Evolutionary conservation across 2,329 filamentous ascomycete species (phyloP), one percentile per base, ranked within the genome.

Genomic region (Chaetothyriales sp.): DNA sequence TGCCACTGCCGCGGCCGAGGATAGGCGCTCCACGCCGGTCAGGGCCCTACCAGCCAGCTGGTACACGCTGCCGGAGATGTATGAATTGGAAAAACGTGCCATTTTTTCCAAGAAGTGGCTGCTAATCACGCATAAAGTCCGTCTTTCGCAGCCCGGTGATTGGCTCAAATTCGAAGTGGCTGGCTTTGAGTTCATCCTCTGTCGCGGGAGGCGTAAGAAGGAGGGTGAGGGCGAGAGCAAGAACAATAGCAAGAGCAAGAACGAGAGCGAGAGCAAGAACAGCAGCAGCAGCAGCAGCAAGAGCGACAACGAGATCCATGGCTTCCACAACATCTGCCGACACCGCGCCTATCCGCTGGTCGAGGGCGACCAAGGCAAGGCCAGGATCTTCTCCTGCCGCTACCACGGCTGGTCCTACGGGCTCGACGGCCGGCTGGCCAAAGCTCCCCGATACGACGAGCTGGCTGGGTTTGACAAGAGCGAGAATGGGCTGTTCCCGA

Each of bases 401-500:
- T 81, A 81, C 58, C 78, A 81, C 59, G 77, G 77, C 44, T 81
- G 78, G 78, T 78, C 75, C 1, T 81, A 81, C 54, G 74, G 76
- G 32, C 66, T 78, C 1, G 70, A 69, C 28, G 79, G 78, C 10
- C 74, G 75, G 49, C 68, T 81, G 2, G 73, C 77, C 20, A 81
- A 80, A 61, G 78, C 78, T 1, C 78, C 78, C 0, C 70, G 73
- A 1, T 81, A 78, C 58, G 70, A 79, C 44, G 70, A 73, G n/a
- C 62, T 80, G 0, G 65, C 69, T 2, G 74, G 71, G 15, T 82
- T 81, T 57, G 73, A 80, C 58, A 77, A 74, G 64, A 64, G 66
- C 8, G 64, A 75, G 61, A 79, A 81, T 54, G 69, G 73, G 7
- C 68, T 81, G 0, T 72, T 80, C 51, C 52, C 51, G 0, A 54